Evolutionary conservation across 2,329 filamentous ascomycete species (phyloP).

Genomic region (Penicillium sclerotigenum): DNA sequence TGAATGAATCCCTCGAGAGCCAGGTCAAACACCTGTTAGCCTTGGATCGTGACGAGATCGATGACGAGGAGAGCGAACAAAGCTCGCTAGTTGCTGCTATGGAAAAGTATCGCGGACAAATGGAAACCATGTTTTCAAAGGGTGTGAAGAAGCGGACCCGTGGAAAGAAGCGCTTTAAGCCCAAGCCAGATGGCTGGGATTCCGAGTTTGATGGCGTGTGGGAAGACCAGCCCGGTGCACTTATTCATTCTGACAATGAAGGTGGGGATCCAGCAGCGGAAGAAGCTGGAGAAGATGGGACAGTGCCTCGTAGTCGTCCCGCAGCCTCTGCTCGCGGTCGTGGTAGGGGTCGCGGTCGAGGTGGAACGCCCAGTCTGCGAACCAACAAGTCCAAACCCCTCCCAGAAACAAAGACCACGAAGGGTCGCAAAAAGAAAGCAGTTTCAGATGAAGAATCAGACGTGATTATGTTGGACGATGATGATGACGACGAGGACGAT

Average conservation of each 20-base stretch:
- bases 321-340: conserved; percentile 47
- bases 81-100: conserved; percentile 71
- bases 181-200: conserved; percentile 79
- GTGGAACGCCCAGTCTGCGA: conserved; percentile 40
- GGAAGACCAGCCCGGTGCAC: conserved; percentile 72
- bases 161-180: conserved; percentile 62
- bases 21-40: conserved; percentile 69
- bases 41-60: conserved; percentile 64
- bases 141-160: conserved; percentile 57
- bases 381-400: conserved; percentile 32
- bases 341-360: conserved; percentile 45
- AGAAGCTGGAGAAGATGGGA: conserved; percentile 49
- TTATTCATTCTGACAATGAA: conserved; percentile 53
- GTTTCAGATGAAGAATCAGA: conserved; percentile 42
- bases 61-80: conserved; percentile 65
- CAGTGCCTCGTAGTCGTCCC: conserved; percentile 31
- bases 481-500: conserved; percentile 32
- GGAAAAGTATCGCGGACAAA: conserved; percentile 65
- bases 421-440: conserved; percentile 30
- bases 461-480: conserved; percentile 38
- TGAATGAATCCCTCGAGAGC: conserved; percentile 66
- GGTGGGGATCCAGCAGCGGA: conserved; percentile 48
- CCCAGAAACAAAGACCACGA: conserved; percentile 23
- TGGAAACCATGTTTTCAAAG: conserved; percentile 68
- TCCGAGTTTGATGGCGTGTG: conserved; percentile 84